Evolutionary conservation across 2,329 filamentous ascomycete genomes (phyloP).

Genomic region (Dactylellina sp.): DNA sequence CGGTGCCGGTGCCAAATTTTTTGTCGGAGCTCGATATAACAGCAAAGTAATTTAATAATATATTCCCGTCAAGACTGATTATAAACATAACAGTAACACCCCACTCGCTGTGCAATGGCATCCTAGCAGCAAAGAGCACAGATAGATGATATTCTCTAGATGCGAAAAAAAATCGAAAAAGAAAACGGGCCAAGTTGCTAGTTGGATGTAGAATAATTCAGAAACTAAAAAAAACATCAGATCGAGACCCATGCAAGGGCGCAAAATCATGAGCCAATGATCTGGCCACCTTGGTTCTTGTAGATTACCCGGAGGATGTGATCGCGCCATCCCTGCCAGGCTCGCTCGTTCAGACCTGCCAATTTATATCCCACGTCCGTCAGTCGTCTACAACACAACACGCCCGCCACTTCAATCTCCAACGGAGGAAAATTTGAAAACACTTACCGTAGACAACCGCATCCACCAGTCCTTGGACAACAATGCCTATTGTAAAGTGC

Average conservation of each 20-base stretch:
- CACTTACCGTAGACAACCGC: conserved; percentile 64
- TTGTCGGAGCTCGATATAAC: conserved; percentile 5
- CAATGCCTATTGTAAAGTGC: conserved; percentile 61
- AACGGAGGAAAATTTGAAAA: background rate
- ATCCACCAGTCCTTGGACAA: conserved; percentile 65
- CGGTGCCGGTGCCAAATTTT: background rate
- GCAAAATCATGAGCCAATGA: conserved; percentile 29
- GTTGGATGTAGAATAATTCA: background rate
- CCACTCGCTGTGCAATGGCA: too few species aligned
- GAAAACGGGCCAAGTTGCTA: too few species aligned
- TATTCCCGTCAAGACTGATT: too few species aligned
- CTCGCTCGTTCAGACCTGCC: conserved; percentile 56
- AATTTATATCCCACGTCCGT: conserved; percentile 19
- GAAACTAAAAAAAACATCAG: background rate
- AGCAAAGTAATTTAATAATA: too few species aligned
- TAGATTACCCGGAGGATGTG: conserved; percentile 42
- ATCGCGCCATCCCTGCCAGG: conserved; percentile 58
- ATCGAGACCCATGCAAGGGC: conserved; percentile 1
- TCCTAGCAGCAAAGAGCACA: too few species aligned
- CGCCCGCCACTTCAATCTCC: too few species aligned
- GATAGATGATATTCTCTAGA: too few species aligned
- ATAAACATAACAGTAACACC: background rate
- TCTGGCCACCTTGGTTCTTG: conserved; percentile 40
- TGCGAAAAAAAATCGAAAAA: too few species aligned
- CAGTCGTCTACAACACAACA: conserved; percentile 24